Percentiles rank a stretch among this genome's conserved stretches.
phyloP scores from a whole-genome alignment of 1,139 yeast genomes.

The Scheffersomyces quercinus region DNA sequence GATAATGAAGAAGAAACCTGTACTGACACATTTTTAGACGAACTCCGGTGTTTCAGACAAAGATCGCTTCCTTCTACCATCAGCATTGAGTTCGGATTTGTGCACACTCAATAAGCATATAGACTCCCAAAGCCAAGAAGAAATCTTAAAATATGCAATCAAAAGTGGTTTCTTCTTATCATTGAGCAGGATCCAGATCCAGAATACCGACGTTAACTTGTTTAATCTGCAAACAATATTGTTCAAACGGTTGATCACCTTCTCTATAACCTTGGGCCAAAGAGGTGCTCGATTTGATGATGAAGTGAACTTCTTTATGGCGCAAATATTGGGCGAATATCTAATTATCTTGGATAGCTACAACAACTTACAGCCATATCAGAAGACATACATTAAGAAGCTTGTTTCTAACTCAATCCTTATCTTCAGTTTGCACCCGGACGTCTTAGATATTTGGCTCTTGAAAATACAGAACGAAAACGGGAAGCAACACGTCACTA shows the following conservation, averaged over 20 bases:
- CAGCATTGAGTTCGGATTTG: too few relatives aligned
- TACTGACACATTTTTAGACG: too few relatives aligned
- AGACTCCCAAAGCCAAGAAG: too few relatives aligned
- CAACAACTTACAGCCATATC: constrained; percentile 1
- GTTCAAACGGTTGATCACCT: constrained; percentile 5
- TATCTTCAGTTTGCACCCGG: constrained; percentile 3
- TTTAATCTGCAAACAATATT: constrained; percentile 5
- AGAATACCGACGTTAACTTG: constrained; percentile 2
- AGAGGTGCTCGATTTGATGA: not conserved
- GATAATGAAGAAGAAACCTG: too few relatives aligned
- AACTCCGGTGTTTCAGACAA: too few relatives aligned
- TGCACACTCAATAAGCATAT: too few relatives aligned
- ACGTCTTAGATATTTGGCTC: constrained; percentile 1
- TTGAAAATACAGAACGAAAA: too few relatives aligned
- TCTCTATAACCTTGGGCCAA: not conserved
- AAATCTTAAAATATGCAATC: too few relatives aligned
- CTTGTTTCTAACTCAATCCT: not conserved
- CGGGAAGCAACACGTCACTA: too few relatives aligned
- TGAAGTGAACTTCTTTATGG: too few relatives aligned
- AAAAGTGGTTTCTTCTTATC: too few relatives aligned
- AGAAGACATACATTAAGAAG: constrained; percentile 2
- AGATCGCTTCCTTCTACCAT: too few relatives aligned
- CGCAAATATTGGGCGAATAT: constrained; percentile 1
- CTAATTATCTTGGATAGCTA: constrained; percentile 1
- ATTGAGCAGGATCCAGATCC: constrained; percentile 1